phyloP scores from a whole-genome alignment of 73 alveolate species.

The Paramecium biaurelia region DNA sequence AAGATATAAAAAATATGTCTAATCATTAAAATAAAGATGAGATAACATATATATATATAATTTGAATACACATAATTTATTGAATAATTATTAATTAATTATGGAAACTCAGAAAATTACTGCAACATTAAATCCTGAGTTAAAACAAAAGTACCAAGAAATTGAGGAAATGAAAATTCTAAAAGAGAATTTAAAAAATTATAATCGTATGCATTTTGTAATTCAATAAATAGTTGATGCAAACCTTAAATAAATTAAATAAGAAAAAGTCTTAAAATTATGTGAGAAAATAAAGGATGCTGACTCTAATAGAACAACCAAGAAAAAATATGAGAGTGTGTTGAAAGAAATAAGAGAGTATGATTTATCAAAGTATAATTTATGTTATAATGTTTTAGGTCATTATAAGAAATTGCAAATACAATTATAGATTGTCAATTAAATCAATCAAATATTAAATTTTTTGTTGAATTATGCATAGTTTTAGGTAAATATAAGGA shows the following conservation, averaged over 20 bases:
- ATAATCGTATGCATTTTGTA: background rate
- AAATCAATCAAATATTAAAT: background rate
- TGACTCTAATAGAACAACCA: background rate
- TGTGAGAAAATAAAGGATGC: conserved; percentile 36
- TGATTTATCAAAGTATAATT: background rate
- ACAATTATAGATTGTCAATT: background rate
- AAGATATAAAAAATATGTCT: background rate
- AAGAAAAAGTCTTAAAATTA: background rate
- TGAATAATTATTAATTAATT: background rate
- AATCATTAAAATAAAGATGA: background rate
- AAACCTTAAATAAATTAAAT: background rate
- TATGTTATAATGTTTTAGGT: background rate
- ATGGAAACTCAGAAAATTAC: background rate
- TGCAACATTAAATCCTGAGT: background rate
- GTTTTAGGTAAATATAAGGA: background rate
- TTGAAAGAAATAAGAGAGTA: conserved; percentile 28
- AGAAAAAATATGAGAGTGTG: background rate
- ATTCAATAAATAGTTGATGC: background rate
- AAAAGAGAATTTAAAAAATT: background rate
- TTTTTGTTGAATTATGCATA: background rate
- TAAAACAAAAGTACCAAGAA: conserved; percentile 25
- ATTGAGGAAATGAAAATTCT: background rate
- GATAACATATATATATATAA: background rate
- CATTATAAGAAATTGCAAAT: background rate
- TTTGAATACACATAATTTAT: background rate